Evolutionary conservation across 139 green algal species (phyloP), one percentile per base, ranked within the genome.

Genomic region (Nannochloris sp.): DNA sequence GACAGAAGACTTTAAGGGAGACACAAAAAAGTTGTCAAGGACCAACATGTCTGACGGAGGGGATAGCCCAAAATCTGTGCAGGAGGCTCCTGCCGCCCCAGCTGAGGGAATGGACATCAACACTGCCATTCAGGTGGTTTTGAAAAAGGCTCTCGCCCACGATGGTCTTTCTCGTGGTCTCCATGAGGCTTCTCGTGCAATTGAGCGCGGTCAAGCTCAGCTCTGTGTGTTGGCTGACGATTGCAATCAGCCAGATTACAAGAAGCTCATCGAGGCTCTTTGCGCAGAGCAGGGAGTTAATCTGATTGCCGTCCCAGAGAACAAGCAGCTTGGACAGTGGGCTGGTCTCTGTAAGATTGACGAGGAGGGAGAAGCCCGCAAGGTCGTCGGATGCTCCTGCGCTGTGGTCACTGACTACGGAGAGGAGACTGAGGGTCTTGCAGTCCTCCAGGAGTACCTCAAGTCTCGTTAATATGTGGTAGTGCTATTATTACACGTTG

Each of bases 241-340:
- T 86, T 98, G 92, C 87, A 90, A 98, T 85, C 87, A 98, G 81
- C 84, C 91, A 60, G 92, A 98, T 81, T 98, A 97, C 86, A 96
- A 91, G 77, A 99, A 99, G 89, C 89, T 99, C 49, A 93, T 98
- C 25, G 85, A 97, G 86, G 94, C 88, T 1, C 87, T 99, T 58
- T 99, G 93, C 82, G 77, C 85, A 43, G 94, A 99, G 89, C 84
- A 97, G 69, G 62, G 49, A 49, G 91, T 98, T 11, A 89, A 88
- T 86, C 81, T 99, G 53, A 91, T 99, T 67, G 86, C 80, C 31
- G 89, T 97, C 46, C 85, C 87, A n/a, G 80, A 89, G 60, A 57
- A 63, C 68, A 92, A 96, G 89, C 81, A 90, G 74, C 87, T 98
- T 58, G 91, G 90, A 67, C 84, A 96, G 78, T 95, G 84, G 85